phyloP scores from a whole-genome alignment of 164 flowering plant genomes.

The Euptelea pleiosperma region DNA sequence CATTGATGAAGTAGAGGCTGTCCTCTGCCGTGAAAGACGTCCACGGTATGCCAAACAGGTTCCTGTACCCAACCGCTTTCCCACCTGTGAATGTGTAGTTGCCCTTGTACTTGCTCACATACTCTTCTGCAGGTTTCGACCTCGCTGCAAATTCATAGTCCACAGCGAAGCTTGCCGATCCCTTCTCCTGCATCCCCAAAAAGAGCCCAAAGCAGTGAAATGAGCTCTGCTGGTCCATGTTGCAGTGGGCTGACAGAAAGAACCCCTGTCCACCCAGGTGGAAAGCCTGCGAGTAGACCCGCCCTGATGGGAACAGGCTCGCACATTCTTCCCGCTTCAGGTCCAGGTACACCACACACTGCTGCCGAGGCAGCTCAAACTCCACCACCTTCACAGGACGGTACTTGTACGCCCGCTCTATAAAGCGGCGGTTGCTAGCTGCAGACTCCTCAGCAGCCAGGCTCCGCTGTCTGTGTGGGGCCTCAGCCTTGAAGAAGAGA shows the following conservation, averaged over 20 bases:
- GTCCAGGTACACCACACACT: slow-evolving; percentile 87
- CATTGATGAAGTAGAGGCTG: slow-evolving; percentile 72
- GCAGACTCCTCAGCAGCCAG: slow-evolving; percentile 61
- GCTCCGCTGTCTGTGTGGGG: slow-evolving; percentile 72
- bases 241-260: slow-evolving; percentile 94
- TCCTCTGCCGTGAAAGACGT: slow-evolving; percentile 76
- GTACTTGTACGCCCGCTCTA: slow-evolving; percentile 92
- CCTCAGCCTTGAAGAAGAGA: slow-evolving; percentile 89
- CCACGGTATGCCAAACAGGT: slow-evolving; percentile 78
- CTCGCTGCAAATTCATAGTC: slow-evolving; percentile 93
- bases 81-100: slow-evolving; percentile 96
- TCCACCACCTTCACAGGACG: slow-evolving; percentile 95
- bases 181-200: slow-evolving; percentile 95
- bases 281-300: slow-evolving; percentile 94
- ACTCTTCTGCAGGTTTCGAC: slow-evolving; percentile 70
- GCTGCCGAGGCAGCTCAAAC: slow-evolving; percentile 80
- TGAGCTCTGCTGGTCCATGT: slow-evolving; percentile 94
- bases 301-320: slow-evolving; percentile 70
- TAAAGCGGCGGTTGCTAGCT: slow-evolving; percentile 52
- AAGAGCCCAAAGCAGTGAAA: slow-evolving; percentile 92
- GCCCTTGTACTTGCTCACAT: slow-evolving; percentile 81
- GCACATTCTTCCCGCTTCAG: slow-evolving; percentile 79
- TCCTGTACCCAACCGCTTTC: slow-evolving; percentile 91
- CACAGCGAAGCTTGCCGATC: slow-evolving; percentile 74
- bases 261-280: slow-evolving; percentile 96